Conservation (phyloP, 257 asterid species). For the Solanum corneliomulleri region DNA sequence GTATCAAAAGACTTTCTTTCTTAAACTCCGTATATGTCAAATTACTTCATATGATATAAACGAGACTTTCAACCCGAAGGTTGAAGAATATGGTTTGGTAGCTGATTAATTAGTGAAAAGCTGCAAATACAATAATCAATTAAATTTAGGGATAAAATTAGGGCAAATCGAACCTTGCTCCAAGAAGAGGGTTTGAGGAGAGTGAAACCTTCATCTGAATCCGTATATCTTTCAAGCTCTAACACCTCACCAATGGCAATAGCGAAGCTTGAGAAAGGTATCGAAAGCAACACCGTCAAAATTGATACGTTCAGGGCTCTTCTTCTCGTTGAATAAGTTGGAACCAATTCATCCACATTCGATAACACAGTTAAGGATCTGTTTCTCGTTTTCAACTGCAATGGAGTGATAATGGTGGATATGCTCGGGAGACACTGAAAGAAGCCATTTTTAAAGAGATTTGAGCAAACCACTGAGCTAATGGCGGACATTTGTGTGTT, state of each 20-base stretch:
- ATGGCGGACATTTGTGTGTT: neutral
- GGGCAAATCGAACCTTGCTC: slow-evolving; percentile 34
- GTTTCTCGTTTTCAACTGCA: neutral
- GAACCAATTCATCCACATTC: neutral
- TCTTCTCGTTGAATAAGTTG: slow-evolving; percentile 7
- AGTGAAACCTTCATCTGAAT: slow-evolving; percentile 60
- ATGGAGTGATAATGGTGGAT: neutral
- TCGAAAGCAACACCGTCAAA: neutral
- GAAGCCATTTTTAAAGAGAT: neutral
- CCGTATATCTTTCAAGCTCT: slow-evolving; percentile 58
- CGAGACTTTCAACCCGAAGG: too few species aligned
- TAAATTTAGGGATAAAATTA: neutral
- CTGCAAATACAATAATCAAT: neutral
- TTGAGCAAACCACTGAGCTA: neutral
- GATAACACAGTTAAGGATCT: neutral
- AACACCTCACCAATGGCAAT: slow-evolving; percentile 28
- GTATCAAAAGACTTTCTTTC: neutral
- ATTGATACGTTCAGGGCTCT: slow-evolving; percentile 9
- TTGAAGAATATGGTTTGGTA: neutral
- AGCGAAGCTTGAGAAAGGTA: slow-evolving; percentile 2
- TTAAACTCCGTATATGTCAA: neutral
- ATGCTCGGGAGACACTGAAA: neutral
- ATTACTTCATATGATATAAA: too few species aligned
- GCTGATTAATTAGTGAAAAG: neutral
- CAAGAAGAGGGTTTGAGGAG: slow-evolving; percentile 78